Base-by-base conservation (phyloP, 2,329 filamentous ascomycete genomes). In the Coniella vitis region DNA sequence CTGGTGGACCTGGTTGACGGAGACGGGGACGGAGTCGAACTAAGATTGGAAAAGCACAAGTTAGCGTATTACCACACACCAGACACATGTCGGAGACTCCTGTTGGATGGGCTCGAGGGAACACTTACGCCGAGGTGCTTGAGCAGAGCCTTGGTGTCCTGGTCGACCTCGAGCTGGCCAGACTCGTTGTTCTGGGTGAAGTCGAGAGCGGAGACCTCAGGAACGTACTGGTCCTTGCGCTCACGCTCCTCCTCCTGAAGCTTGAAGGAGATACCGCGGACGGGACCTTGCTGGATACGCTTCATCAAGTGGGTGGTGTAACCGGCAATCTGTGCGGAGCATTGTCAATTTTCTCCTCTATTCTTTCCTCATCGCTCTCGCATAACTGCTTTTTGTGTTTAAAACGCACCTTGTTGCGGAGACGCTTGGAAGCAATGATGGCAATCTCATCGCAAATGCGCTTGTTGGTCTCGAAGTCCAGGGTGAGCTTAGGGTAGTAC, bases 391-490 rank as follows among this genome's bases (percentile, higher is more conserved):
- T 19, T 16, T 3, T 32, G 14, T 34, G 16, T n/a, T 38, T 34
- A 7, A 14, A 39, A 43, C 35, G 20, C 62, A 94, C 88, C 89
- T 98, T 98, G 86, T 98, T 98, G 78, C 93, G 86, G 67, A 98
- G 86, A 71, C 94, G 86, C 88, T 98, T 98, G 65, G 87, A 94
- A 64, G 93, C 89, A 70, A 98, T 98, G 75, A 98, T 95, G 69
- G 93, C 93, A 66, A 98, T 93, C 79, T 98, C 93, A 90, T 97
- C 93, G 80, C 93, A 97, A 68, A 97, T 94, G 67, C 90, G 83
- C 87, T 96, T 96, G 87, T 96, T 96, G 83, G 88, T 95, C 86
- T 98, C 93, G 79, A 98, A 98, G 81, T 98, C 93, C 69, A 97
- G 88, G 59, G 90, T 96, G 72, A 98, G 82, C 77, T 89, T 90